Evolutionary conservation across 2,329 filamentous ascomycete genomes (phyloP).

Genomic region (Saccharata proteae): DNA sequence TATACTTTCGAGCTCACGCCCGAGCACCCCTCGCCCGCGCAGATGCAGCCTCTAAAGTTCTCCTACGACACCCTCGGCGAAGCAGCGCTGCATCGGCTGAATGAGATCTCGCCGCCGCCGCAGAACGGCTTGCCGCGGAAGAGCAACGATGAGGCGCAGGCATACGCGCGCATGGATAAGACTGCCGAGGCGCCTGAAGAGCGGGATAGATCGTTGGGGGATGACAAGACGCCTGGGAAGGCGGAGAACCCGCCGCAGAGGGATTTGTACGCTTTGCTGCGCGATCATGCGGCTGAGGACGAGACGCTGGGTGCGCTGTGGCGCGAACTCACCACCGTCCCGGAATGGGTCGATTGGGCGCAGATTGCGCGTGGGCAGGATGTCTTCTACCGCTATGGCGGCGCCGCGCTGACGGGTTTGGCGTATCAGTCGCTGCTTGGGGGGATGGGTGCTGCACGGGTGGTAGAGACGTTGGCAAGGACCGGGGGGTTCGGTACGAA

Average conservation of each 20-base stretch:
- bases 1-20: constrained; percentile 58
- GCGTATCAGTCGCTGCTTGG: constrained; percentile 56
- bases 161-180: constrained; percentile 16
- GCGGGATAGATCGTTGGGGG: constrained; percentile 5
- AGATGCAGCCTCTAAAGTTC: constrained; percentile 48
- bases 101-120: constrained; percentile 44
- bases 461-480: constrained; percentile 61
- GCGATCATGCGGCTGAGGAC: constrained; percentile 45
- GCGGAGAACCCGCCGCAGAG: constrained; percentile 26
- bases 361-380: constrained; percentile 64
- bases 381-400: constrained; percentile 66
- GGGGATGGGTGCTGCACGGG: constrained; percentile 59
- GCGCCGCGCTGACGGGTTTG: constrained; percentile 50
- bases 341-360: constrained; percentile 66
- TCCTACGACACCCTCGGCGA: constrained; percentile 59
- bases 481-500: constrained; percentile 63
- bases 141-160: constrained; percentile 19
- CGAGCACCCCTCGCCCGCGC: constrained; percentile 47
- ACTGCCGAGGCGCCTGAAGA: constrained; percentile 11
- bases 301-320: constrained; percentile 47
- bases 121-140: constrained; percentile 26
- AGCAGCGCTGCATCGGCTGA: constrained; percentile 51
- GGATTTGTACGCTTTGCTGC: constrained; percentile 53
- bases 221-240: constrained; percentile 5
- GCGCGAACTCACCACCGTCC: constrained; percentile 53